Conservation (phyloP, 176 grass and related monocot species). For the Olyra latifolia region DNA sequence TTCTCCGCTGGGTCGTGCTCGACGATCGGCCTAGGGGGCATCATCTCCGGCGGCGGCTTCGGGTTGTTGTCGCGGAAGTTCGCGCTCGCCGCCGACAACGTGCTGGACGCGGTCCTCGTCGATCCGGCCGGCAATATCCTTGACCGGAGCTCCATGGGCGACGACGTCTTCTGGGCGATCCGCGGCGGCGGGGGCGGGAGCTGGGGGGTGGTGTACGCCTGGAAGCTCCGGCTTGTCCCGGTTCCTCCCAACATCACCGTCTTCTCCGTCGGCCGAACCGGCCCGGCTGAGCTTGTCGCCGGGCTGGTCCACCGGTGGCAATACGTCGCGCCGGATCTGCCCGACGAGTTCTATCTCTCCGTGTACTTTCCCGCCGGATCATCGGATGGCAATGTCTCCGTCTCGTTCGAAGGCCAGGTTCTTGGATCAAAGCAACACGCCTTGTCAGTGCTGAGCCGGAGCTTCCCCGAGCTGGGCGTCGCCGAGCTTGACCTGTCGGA, state of each 20-base stretch:
- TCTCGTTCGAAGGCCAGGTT: slow-evolving; percentile 47
- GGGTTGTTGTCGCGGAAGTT: slow-evolving; percentile 58
- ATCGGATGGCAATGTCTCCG: slow-evolving; percentile 20
- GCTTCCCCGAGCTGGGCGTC: slow-evolving; percentile 49
- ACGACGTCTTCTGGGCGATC: slow-evolving; percentile 78
- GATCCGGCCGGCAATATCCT: not conserved
- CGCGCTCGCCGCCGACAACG: slow-evolving; percentile 63
- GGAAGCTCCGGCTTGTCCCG: slow-evolving; percentile 67
- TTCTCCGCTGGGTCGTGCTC: slow-evolving; percentile 56
- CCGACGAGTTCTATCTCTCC: slow-evolving; percentile 64
- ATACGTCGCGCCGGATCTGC: slow-evolving; percentile 38
- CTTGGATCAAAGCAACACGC: slow-evolving; percentile 17
- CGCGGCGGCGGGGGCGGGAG: slow-evolving; percentile 70
- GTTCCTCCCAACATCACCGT: slow-evolving; percentile 40
- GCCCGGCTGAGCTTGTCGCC: slow-evolving; percentile 22
- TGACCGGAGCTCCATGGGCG: slow-evolving; percentile 42
- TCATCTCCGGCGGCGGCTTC: slow-evolving; percentile 60
- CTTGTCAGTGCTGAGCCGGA: slow-evolving; percentile 17
- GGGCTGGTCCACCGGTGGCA: slow-evolving; percentile 61
- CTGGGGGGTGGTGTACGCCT: slow-evolving; percentile 72
- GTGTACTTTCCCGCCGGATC: slow-evolving; percentile 1
- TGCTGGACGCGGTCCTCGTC: slow-evolving; percentile 51
- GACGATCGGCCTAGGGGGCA: slow-evolving; percentile 56
- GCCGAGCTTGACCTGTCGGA: slow-evolving; percentile 26
- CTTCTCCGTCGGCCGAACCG: slow-evolving; percentile 22